Conservation (phyloP, 768 basidiomycete genomes). For the Cyclocybe aegerita region DNA sequence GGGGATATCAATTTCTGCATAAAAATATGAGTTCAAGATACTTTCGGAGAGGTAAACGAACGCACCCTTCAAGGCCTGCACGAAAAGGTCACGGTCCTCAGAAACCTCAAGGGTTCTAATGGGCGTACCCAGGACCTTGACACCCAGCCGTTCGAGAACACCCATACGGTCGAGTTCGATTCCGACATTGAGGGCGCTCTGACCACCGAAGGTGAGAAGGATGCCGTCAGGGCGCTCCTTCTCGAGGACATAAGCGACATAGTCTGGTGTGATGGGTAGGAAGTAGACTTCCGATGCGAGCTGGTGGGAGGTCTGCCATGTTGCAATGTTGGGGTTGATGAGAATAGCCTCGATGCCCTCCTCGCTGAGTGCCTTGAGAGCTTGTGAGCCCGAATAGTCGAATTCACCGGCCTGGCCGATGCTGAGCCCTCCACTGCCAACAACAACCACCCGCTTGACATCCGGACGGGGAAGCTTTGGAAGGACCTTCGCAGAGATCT, state of each 20-base stretch:
- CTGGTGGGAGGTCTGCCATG: slow-evolving; percentile 98
- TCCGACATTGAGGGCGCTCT: slow-evolving; percentile 96
- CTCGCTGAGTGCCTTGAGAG: slow-evolving; percentile 95
- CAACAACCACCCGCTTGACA: slow-evolving; percentile 93
- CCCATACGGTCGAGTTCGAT: slow-evolving; percentile 98
- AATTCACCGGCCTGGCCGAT: slow-evolving; percentile 99
- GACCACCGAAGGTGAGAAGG: slow-evolving; percentile 96
- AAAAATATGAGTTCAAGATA: slow-evolving; percentile 8
- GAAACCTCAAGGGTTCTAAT: slow-evolving; percentile 93
- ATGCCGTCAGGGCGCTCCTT: slow-evolving; percentile 98
- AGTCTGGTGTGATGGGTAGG: slow-evolving; percentile 93
- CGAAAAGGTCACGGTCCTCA: slow-evolving; percentile 96
- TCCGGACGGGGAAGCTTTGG: slow-evolving; percentile 89
- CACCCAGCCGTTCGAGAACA: slow-evolving; percentile 86
- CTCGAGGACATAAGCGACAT: slow-evolving; percentile 98
- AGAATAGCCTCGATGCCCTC: slow-evolving; percentile 93
- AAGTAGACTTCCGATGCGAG: slow-evolving; percentile 98
- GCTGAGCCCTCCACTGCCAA: slow-evolving; percentile 92
- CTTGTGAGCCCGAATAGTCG: slow-evolving; percentile 99
- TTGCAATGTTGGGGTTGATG: slow-evolving; percentile 98
- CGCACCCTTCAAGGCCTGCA: slow-evolving; percentile 92
- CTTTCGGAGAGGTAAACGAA: slow-evolving; percentile 5
- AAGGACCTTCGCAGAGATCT: slow-evolving; percentile 90
- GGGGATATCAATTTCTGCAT: slow-evolving; percentile 93
- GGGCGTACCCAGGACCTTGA: slow-evolving; percentile 93